phyloP scores from a whole-genome alignment of 345 rosid species.

The Microcos paniculata region DNA sequence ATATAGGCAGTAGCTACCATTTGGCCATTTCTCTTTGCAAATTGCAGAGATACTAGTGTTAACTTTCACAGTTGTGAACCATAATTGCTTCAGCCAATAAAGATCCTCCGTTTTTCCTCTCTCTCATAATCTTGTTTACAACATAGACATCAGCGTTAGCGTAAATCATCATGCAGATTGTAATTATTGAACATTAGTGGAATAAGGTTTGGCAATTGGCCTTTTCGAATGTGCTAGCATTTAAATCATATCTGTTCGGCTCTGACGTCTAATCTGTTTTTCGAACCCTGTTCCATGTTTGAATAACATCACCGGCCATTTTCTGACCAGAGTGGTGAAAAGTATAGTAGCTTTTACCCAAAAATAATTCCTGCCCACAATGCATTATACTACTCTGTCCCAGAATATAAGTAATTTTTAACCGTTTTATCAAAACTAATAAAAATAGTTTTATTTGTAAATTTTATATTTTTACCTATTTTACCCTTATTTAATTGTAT shows the following conservation, averaged over 20 bases:
- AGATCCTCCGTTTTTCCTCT: background rate
- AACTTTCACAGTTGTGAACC: background rate
- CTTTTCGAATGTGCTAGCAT: background rate
- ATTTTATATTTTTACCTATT: too few species aligned
- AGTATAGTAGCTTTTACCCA: background rate
- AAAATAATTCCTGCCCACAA: too few species aligned
- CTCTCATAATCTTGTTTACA: background rate
- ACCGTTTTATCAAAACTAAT: too few species aligned
- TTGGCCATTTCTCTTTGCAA: background rate
- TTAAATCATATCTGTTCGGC: background rate
- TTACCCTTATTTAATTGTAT: too few species aligned
- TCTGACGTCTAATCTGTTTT: constrained; percentile 1
- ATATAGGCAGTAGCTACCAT: too few species aligned
- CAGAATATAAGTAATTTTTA: too few species aligned
- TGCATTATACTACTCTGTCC: too few species aligned
- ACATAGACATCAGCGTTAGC: background rate
- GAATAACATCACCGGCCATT: background rate
- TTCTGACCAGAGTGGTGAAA: background rate
- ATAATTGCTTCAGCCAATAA: background rate
- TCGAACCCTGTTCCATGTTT: background rate
- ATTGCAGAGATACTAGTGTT: too few species aligned
- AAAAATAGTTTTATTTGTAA: too few species aligned
- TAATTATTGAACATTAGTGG: background rate
- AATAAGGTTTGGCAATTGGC: background rate
- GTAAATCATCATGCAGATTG: background rate